Percentiles rank a stretch among this genome's conserved stretches.
Conservation (phyloP, 331 rosid species). For the Spiraea crenata region DNA sequence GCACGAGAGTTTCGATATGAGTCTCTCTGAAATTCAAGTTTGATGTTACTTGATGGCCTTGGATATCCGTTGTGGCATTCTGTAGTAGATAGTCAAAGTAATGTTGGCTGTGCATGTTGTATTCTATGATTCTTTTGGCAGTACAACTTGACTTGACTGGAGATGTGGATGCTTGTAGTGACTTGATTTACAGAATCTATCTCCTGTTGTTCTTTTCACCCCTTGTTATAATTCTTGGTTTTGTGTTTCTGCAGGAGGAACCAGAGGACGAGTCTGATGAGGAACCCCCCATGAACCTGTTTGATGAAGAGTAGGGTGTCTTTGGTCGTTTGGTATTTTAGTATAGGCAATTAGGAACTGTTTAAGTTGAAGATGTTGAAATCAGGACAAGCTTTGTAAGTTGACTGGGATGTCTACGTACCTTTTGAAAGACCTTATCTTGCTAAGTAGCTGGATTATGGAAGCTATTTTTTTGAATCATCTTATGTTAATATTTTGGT, state of each 20-base stretch:
- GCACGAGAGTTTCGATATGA: not conserved
- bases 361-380: no score
- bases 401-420: no score
- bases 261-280: slow-evolving; percentile 63
- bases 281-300: slow-evolving; percentile 57
- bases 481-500: no score
- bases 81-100: no score
- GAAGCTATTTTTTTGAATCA: no score
- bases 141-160: not conserved
- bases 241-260: slow-evolving; percentile 50
- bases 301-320: slow-evolving; percentile 36
- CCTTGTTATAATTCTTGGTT: not conserved
- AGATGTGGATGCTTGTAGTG: not conserved
- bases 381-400: no score
- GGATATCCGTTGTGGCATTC: no score
- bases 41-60: not conserved
- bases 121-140: not conserved
- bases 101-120: not conserved
- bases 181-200: not conserved
- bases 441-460: no score
- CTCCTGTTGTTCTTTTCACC: not conserved
- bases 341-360: slow-evolving; percentile 1
- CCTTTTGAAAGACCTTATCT: no score
- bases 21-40: not conserved
- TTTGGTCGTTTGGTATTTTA: not conserved